Base-by-base conservation (phyloP, 768 basidiomycete species). In the Suillus hirtellus region DNA sequence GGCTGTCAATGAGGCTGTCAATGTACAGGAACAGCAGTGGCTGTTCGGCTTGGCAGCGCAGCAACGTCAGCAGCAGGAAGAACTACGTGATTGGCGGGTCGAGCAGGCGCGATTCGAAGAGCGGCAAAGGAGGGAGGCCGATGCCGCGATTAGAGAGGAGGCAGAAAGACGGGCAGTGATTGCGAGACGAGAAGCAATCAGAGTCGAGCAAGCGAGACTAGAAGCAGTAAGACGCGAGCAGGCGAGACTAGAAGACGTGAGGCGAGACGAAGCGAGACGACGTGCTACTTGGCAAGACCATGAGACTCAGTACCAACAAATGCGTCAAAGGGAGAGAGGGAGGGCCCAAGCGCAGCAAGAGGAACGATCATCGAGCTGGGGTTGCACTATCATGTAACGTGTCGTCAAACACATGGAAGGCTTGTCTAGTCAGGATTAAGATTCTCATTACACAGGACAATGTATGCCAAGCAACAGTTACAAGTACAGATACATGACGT, bases 371-470 rank as follows among this genome's bases (percentile, higher is more conserved):
- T 54, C 62, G 0, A 64, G 71, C 1, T 74, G 72, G 71, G 60
- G 65, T 40, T 73, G 72, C 62, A 63, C 35, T n/a, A 64, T 74
- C 21, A 73, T 73, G 72, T 74, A 66, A 42, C 10, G 17, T 19
- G 4, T n/a, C 38, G 11, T 54, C 17, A 54, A 53, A 37, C 14
- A 12, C 12, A n/a, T 54, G 19, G 24, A 40, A 11, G 21, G 21
- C 5, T 11, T 42, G 27, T 31, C 40, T 42, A 58, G 17, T 58
- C 40, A 27, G 50, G 12, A 58, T 47, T 43, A 27, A 43, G 8
- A 58, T 47, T 52, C 37, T 62, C 61, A 61, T 49, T 34, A 49
- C 38, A 56, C 34, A 58, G 37, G 58, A 56, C 49, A 42, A 52
- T 34, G 43, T 46, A 42, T 62, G 14, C 11, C 21, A 56, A 40